Conservation (phyloP, 768 basidiomycete species). For the Nevesoporus exiguus region DNA sequence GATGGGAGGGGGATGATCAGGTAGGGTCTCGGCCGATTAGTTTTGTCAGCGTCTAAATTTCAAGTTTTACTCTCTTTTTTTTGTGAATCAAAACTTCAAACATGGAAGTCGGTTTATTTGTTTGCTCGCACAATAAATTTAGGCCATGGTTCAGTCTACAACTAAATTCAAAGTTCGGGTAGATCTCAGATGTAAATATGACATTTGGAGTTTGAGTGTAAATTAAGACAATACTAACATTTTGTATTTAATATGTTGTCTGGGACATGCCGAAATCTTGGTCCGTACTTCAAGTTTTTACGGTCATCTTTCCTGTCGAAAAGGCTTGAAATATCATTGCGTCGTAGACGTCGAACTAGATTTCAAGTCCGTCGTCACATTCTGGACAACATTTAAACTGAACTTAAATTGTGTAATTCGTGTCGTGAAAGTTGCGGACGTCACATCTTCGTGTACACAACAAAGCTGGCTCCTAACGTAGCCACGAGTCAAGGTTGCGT, state of each 20-base stretch:
- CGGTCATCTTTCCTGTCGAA: neutral
- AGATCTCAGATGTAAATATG: neutral
- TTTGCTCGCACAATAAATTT: neutral
- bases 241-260: neutral
- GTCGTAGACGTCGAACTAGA: neutral
- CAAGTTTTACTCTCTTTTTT: neutral
- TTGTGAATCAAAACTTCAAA: neutral
- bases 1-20: neutral
- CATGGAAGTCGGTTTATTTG: neutral
- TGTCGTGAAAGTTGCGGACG: constrained; percentile 5
- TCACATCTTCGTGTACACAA: neutral
- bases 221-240: neutral
- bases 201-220: neutral
- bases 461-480: neutral
- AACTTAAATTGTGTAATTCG: neutral
- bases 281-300: neutral
- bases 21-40: neutral
- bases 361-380: neutral
- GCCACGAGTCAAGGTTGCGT: constrained; percentile 45
- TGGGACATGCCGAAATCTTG: neutral
- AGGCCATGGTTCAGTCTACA: neutral
- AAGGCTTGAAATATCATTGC: neutral
- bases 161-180: neutral
- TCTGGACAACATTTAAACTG: neutral
- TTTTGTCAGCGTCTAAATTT: neutral